These are phyloP conservation scores for Hylodesmum podocarpum DNA, from an alignment of 306 rosid genomes.

Conservation along the genomic window DNA sequence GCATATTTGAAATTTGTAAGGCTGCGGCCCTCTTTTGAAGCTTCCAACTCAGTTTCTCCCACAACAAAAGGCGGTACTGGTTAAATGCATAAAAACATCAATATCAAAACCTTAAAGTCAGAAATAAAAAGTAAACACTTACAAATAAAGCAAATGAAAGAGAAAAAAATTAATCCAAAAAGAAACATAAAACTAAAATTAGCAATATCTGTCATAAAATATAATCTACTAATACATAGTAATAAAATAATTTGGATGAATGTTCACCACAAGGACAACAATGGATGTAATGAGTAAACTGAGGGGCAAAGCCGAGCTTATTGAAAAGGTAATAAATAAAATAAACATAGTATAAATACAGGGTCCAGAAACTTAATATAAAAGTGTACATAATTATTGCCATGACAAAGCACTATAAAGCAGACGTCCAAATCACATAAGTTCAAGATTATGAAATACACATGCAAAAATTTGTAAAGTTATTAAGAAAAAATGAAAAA, in stretches of 20 bases:
- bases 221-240: background rate
- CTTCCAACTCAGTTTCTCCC: constrained; percentile 82
- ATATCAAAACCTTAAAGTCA: constrained; percentile 12
- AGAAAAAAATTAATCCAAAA: background rate
- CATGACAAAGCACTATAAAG: background rate
- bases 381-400: background rate
- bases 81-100: constrained; percentile 32
- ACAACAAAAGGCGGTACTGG: constrained; percentile 73
- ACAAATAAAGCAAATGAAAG: background rate
- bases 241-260: background rate
- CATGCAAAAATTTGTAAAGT: background rate
- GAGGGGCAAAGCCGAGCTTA: background rate
- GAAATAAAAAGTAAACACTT: background rate
- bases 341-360: background rate
- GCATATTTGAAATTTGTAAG: constrained; percentile 80
- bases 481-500: background rate
- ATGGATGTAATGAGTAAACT: background rate
- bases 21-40: constrained; percentile 71
- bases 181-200: background rate
- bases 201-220: background rate
- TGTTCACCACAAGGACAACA: background rate
- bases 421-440: background rate
- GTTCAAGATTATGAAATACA: background rate
- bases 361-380: background rate
- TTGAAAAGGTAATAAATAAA: background rate